Evolutionary conservation across 148 eudicot species (phyloP), one percentile per base, ranked within the genome.

Genomic region (Rhododendron williamsianum): DNA sequence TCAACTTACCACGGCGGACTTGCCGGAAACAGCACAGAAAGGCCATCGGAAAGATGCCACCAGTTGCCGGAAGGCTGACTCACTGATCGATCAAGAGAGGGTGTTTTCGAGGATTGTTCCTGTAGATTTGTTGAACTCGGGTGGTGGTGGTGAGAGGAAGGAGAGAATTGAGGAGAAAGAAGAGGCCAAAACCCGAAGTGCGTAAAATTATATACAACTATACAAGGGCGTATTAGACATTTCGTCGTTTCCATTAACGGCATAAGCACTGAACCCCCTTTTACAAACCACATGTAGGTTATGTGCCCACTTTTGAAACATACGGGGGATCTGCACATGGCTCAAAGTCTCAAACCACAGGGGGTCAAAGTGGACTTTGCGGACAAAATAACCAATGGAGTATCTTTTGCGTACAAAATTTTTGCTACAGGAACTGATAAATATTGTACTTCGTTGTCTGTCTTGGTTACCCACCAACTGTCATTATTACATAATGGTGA

Each of bases 1-100:
- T 94, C 91, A 92, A 93, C 93, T 88, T 95, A 2, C 98, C 95
- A 69, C 93, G 95, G 16, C 87, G 92, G 46, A 87, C 78, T 36
- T 88, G 86, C 89, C 92, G 95, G 48, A 93, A 89, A 46, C 11
- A 9, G 0, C 49, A 46, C 11, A 7, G 11, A 46, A 46, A 46
- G 80, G 72, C 80, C 41, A 38, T 82, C 18, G 30, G 58, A 8
- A 86, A 86, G 13, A 13, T 85, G 13, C 45, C 45, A 41, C 19
- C 86, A 1, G 41, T 76, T 49, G 25, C 82, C 41, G 15, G 48
- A 3, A 91, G 87, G 83, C 90, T 92, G 10, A 90, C 84, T 85
- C 67, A 21, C 76, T 93, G 78, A 90, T 94, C 18, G 91, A 90
- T 56, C 90, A 88, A 78, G 95, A 94, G 49, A 81, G 92, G 74